phyloP scores from a whole-genome alignment of 1,284 basidiomycete genomes.

The Leccinum pachyderme region DNA sequence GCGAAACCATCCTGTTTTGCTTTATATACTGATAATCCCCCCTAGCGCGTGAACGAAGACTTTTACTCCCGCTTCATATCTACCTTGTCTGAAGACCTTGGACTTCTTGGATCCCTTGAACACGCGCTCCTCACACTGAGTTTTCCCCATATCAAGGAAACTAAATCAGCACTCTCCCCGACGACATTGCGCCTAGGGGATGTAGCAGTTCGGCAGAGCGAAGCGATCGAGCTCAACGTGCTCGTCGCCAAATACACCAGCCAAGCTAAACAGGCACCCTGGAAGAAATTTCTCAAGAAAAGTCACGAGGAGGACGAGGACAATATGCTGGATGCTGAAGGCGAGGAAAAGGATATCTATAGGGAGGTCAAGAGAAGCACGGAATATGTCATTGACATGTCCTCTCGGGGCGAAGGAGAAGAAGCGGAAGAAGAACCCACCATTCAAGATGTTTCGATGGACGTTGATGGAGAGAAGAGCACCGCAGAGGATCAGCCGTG shows the following conservation, averaged over 20 bases:
- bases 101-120: slow-evolving; percentile 68
- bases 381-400: slow-evolving; percentile 54
- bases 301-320: slow-evolving; percentile 11
- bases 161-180: slow-evolving; percentile 62
- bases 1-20: background rate
- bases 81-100: slow-evolving; percentile 40
- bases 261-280: slow-evolving; percentile 67
- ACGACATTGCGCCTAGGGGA: slow-evolving; percentile 79
- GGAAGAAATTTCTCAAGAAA: slow-evolving; percentile 71
- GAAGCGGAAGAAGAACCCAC: slow-evolving; percentile 14
- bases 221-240: slow-evolving; percentile 75
- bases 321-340: slow-evolving; percentile 33
- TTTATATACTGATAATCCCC: slow-evolving; percentile 4
- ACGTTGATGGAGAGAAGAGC: slow-evolving; percentile 31
- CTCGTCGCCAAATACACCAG: slow-evolving; percentile 85
- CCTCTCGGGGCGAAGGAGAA: slow-evolving; percentile 32
- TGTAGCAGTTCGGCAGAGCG: slow-evolving; percentile 55
- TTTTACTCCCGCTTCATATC: slow-evolving; percentile 65
- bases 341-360: slow-evolving; percentile 41
- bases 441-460: slow-evolving; percentile 21
- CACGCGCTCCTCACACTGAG: slow-evolving; percentile 66
- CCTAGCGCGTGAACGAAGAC: slow-evolving; percentile 71
- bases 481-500: slow-evolving; percentile 35
- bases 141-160: slow-evolving; percentile 66
- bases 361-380: slow-evolving; percentile 57